phyloP scores from a whole-genome alignment of 139 green algal genomes.

The Closterium sp. region DNA sequence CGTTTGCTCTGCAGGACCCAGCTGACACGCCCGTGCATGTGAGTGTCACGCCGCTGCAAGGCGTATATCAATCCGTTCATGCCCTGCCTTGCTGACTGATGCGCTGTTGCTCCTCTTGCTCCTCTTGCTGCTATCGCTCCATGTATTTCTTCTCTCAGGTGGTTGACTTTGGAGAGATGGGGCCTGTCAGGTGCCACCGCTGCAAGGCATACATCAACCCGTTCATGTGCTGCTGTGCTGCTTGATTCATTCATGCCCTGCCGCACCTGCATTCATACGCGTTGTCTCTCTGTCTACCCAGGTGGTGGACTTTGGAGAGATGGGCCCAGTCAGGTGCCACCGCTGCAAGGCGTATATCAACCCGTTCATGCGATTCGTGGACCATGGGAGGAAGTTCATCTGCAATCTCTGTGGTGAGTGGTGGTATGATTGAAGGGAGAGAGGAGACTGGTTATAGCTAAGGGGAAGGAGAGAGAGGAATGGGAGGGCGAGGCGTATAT shows the following conservation, averaged over 20 bases:
- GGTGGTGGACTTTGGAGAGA: conserved; percentile 58
- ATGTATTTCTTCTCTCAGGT: conserved; percentile 3
- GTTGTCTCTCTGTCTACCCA: background rate
- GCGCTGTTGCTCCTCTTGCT: background rate
- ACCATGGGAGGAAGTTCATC: conserved; percentile 78
- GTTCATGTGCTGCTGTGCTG: conserved; percentile 64
- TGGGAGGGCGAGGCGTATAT: conserved; percentile 87
- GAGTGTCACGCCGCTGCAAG: conserved; percentile 75
- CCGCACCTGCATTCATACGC: too few relatives aligned
- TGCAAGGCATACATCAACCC: conserved; percentile 99
- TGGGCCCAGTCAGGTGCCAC: conserved; percentile 88
- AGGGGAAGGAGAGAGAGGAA: too few relatives aligned
- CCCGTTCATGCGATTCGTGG: conserved; percentile 88
- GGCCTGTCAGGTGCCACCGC: conserved; percentile 88
- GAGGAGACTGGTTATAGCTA: too few relatives aligned
- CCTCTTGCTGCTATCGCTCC: too few relatives aligned
- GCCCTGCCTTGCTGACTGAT: background rate
- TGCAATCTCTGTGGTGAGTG: conserved; percentile 87
- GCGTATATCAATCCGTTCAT: conserved; percentile 99
- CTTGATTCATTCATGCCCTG: too few relatives aligned
- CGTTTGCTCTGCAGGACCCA: conserved; percentile 74
- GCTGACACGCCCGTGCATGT: conserved; percentile 75
- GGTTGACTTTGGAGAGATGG: conserved; percentile 60
- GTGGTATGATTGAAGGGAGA: too few relatives aligned
- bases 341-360: conserved; percentile 98